Evolutionary conservation across 164 flowering plant species (phyloP), one percentile per base, ranked within the genome.

Genomic region (Stephania japonica): DNA sequence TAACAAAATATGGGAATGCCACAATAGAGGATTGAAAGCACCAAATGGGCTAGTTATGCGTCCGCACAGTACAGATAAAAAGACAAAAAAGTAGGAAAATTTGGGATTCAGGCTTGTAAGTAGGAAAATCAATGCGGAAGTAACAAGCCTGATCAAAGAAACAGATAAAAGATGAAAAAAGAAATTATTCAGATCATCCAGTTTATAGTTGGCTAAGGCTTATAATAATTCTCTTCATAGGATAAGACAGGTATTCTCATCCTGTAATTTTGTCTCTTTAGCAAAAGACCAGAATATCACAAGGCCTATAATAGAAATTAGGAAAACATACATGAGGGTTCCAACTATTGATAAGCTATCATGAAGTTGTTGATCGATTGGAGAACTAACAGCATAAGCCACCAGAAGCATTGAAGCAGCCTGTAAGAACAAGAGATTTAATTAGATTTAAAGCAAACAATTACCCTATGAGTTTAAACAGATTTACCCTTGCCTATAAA

Each of bases 361-460:
- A 74, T 85, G 65, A 42, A 88, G 72, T 69, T 84, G 83, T 64
- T 83, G 90, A 78, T 88, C 87, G 38, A 85, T 25, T 21, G 88
- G 85, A 70, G 83, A 83, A 68, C 78, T 80, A 73, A 88, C 79
- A 61, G 87, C 84, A 82, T 59, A 84, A 25, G 80, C 88, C 12
- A 84, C 77, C 23, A 91, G 87, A 80, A 86, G 86, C 94, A 88
- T 91, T 21, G 96, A 85, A 61, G 79, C 69, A 42, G 97, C 94
- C 97, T 91, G 89, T 78, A 71, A n/a, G 76, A 16, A 74, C 21
- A 68, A 42, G 42, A 53, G 64, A 43, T 38, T 49, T 42, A 42
- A 56, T 76, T 25, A 70, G 62, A 19, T 47, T 50, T 38, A 65
- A 32, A 44, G 50, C 61, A 53, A 16, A 16, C 61, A 13, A 53